Base-by-base conservation (phyloP, 2,329 filamentous ascomycete species). In the Colletotrichum scovillei region DNA sequence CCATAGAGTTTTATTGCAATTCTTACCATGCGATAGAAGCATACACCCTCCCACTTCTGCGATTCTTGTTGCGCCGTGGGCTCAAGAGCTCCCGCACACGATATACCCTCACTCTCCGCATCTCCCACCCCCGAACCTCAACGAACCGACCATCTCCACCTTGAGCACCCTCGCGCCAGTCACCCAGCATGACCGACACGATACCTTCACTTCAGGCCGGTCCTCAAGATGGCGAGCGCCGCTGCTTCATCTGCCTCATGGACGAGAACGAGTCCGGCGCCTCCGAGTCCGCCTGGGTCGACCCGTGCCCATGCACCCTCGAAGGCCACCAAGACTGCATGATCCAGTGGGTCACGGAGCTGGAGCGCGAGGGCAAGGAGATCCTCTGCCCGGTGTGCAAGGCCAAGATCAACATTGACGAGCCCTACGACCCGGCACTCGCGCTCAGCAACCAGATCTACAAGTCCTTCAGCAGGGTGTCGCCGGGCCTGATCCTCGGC, bases 351-450 rank as follows among this genome's bases (percentile, higher is more conserved):
- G 93, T 98, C 22, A 93, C 94, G n/a, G 95, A 98, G 80, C 90
- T 95, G 79, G 95, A 98, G 83, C 88, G 82, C 72, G 82, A 89
- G 80, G 81, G 86, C 81, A 90, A 91, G 67, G 91, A 92, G 74
- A 91, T 98, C 75, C 86, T 90, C 67, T 99, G 97, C 80, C 96
- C 96, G 2, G 94, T 97, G 75, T 99, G 97, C 88, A 97, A 97
- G 81, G 89, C 91, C 2, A 89, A 91, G 76, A 97, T 98, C 78
- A 86, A 89, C 65, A 87, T 98, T 32, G 89, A 92, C 63, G 92
- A 95, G 62, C 93, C 94, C 16, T 90, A 88, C 78, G 95, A 95
- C 79, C 85, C 90, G 26, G 83, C 97, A 26, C 91, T 98, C 32
- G 89, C 92, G 66, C 78, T 92, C 0, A 89, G 92, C 74, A 90